Conservation (phyloP, 2,329 filamentous ascomycete species). For the Diaporthe sp. region DNA sequence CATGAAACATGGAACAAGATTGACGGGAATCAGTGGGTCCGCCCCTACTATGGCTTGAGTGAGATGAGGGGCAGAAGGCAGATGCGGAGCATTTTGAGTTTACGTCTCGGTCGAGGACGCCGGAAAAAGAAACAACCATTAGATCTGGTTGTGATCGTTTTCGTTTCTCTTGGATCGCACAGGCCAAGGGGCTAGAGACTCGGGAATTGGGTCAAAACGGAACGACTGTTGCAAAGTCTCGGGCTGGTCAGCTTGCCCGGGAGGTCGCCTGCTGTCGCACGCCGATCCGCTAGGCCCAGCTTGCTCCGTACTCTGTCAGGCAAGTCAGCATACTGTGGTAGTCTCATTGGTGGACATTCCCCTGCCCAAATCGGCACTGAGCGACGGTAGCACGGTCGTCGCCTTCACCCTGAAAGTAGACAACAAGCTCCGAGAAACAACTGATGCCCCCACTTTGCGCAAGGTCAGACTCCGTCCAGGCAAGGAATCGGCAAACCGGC, state of each 20-base stretch:
- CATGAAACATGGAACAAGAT: constrained; percentile 19
- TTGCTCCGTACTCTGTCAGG: neutral
- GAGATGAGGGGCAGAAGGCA: neutral
- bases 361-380: neutral
- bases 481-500: neutral
- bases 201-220: neutral
- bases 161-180: neutral
- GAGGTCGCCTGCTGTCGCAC: neutral
- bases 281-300: constrained; percentile 27
- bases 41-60: constrained; percentile 3
- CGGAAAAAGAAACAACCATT: neutral
- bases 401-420: neutral
- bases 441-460: neutral
- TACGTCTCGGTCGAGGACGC: neutral
- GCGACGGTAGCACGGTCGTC: neutral
- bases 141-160: neutral
- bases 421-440: neutral
- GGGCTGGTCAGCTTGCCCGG: neutral
- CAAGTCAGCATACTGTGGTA: neutral
- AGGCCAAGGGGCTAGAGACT: neutral
- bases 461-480: neutral
- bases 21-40: constrained; percentile 20
- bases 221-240: neutral
- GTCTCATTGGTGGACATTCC: constrained; percentile 33
- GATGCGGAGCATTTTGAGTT: neutral